phyloP scores from a whole-genome alignment of 1,139 yeast genomes.

The Protomyces lactucae-debilis region DNA sequence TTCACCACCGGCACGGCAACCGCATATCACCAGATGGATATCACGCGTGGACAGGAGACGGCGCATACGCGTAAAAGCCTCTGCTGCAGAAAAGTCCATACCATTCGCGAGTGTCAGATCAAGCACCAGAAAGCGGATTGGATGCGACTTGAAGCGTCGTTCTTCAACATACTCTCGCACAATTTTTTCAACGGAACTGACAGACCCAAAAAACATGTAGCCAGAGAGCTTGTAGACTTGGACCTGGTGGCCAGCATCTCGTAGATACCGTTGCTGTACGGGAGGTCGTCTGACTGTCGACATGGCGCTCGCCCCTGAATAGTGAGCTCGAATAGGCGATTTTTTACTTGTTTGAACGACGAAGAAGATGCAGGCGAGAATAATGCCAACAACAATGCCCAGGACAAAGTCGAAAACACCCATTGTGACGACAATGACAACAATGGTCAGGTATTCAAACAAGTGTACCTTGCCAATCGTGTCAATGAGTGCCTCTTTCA shows the following conservation, averaged over 20 bases:
- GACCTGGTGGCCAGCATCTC: slow-evolving; percentile 84
- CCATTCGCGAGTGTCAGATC: slow-evolving; percentile 81
- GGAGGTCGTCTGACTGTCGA: slow-evolving; percentile 92
- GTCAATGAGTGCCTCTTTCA: slow-evolving; percentile 80
- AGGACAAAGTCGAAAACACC: slow-evolving; percentile 92
- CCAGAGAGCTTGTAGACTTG: slow-evolving; percentile 84
- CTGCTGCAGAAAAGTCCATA: slow-evolving; percentile 93
- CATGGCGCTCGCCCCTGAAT: slow-evolving; percentile 82
- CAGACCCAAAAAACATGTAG: slow-evolving; percentile 86
- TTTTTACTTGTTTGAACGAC: slow-evolving; percentile 84
- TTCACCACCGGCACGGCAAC: slow-evolving; percentile 62
- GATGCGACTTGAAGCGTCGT: slow-evolving; percentile 46
- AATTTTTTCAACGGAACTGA: slow-evolving; percentile 78
- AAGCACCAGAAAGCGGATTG: slow-evolving; percentile 70
- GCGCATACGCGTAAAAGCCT: slow-evolving; percentile 83
- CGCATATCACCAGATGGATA: slow-evolving; percentile 70
- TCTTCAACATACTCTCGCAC: slow-evolving; percentile 58
- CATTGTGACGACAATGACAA: slow-evolving; percentile 84
- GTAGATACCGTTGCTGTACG: slow-evolving; percentile 76
- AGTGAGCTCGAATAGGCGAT: slow-evolving; percentile 75
- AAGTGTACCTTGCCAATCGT: slow-evolving; percentile 69
- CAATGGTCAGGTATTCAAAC: slow-evolving; percentile 78
- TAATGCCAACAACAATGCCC: slow-evolving; percentile 85
- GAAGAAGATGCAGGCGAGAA: slow-evolving; percentile 86
- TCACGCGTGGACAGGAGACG: slow-evolving; percentile 66